These are phyloP conservation scores for Phytophthora capsici DNA, from an alignment of 352 stramenopile genomes.

Conservation along the genomic window DNA sequence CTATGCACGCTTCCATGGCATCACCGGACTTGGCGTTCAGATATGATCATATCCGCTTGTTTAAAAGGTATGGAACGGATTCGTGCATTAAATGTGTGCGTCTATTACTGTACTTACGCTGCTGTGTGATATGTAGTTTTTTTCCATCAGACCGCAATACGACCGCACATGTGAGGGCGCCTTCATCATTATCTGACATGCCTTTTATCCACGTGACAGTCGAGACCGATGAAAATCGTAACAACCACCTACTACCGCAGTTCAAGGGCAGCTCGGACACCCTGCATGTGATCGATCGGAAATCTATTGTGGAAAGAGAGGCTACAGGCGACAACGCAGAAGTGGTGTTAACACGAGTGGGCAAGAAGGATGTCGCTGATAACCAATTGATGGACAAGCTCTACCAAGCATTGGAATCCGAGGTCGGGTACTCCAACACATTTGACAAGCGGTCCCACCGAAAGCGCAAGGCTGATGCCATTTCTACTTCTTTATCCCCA, in stretches of 20 bases:
- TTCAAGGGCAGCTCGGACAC: slow-evolving; percentile 33
- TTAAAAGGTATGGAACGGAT: slow-evolving; percentile 45
- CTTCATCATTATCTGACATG: slow-evolving; percentile 28
- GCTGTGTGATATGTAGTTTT: slow-evolving; percentile 31
- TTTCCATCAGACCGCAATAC: slow-evolving; percentile 17
- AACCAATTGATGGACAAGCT: slow-evolving; percentile 38
- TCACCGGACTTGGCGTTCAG: slow-evolving; percentile 23
- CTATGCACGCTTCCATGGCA: slow-evolving; percentile 35
- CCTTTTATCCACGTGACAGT: slow-evolving; percentile 32
- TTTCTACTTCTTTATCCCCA: slow-evolving; percentile 11
- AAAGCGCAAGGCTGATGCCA: slow-evolving; percentile 33
- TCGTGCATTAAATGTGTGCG: not conserved
- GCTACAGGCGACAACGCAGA: slow-evolving; percentile 22
- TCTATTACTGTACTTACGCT: slow-evolving; percentile 13
- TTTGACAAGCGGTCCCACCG: slow-evolving; percentile 1
- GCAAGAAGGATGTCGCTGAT: slow-evolving; percentile 21
- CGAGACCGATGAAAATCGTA: not conserved
- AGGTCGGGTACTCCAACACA: slow-evolving; percentile 17
- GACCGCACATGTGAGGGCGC: not conserved
- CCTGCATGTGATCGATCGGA: slow-evolving; percentile 46
- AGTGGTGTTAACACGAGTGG: slow-evolving; percentile 28
- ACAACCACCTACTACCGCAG: slow-evolving; percentile 11
- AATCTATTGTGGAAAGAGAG: slow-evolving; percentile 48
- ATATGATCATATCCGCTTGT: slow-evolving; percentile 45
- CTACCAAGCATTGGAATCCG: slow-evolving; percentile 34